Conservation (phyloP, 2,329 filamentous ascomycete species). For the Colletotrichum sp. region DNA sequence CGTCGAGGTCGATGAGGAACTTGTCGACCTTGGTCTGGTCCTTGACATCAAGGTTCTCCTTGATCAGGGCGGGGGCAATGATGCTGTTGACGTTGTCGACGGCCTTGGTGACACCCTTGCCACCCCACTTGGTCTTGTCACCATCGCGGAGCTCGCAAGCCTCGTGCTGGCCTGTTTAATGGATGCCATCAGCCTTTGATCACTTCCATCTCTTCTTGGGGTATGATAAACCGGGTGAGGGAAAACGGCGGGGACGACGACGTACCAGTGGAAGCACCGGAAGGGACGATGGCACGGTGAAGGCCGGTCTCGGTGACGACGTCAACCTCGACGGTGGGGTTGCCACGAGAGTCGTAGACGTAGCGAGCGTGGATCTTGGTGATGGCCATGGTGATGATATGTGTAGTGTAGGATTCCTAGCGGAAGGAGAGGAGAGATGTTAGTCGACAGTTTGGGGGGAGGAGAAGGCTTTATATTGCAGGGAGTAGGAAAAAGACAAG, state of each 20-base stretch:
- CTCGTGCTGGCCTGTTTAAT: constrained; percentile 77
- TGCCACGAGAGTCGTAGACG: constrained; percentile 98
- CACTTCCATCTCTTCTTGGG: constrained; percentile 21
- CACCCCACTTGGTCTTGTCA: constrained; percentile 84
- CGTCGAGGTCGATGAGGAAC: constrained; percentile 86
- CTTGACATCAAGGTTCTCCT: constrained; percentile 83
- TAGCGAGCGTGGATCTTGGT: constrained; percentile 90
- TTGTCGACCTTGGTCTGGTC: constrained; percentile 84
- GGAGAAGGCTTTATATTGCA: constrained; percentile 18
- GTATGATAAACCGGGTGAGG: not conserved
- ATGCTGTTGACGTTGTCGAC: constrained; percentile 84
- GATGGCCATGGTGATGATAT: constrained; percentile 76
- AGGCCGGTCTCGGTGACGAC: constrained; percentile 91
- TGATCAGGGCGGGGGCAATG: constrained; percentile 83
- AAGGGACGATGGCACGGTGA: constrained; percentile 92
- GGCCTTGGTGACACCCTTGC: constrained; percentile 88
- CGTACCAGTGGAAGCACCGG: constrained; percentile 88
- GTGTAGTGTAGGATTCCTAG: constrained; percentile 12
- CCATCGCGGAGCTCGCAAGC: constrained; percentile 90
- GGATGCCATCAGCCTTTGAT: constrained; percentile 29
- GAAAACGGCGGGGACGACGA: constrained; percentile 28
- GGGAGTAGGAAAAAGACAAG: constrained; percentile 9
- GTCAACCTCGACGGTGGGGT: constrained; percentile 97
- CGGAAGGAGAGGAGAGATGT: not conserved
- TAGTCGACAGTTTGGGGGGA: not conserved